phyloP scores from a whole-genome alignment of 2,329 filamentous ascomycete genomes.

The Hymenoscyphus salicellus region DNA sequence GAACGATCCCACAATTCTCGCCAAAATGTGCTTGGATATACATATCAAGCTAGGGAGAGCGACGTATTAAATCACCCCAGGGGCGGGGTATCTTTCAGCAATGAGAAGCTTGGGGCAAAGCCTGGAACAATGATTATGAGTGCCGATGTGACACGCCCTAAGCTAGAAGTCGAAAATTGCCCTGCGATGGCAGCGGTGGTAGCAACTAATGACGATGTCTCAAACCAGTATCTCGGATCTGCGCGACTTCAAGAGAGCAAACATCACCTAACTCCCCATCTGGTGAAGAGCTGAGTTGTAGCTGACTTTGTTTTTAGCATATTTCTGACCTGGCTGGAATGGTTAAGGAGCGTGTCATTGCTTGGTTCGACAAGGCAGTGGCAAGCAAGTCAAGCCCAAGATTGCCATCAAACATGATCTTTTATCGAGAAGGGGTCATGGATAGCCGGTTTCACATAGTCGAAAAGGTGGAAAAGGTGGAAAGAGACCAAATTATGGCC shows the following conservation, averaged over 20 bases:
- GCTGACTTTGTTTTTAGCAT: slow-evolving; percentile 4
- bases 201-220: slow-evolving; percentile 2
- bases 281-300: neutral
- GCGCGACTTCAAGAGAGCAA: slow-evolving; percentile 11
- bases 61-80: slow-evolving; percentile 44
- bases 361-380: slow-evolving; percentile 12
- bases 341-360: slow-evolving; percentile 9
- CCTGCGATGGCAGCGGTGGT: neutral
- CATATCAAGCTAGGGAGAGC: neutral
- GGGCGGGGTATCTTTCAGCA: neutral
- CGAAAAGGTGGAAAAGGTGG: slow-evolving; percentile 31
- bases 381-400: neutral
- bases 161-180: neutral
- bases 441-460: neutral
- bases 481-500: slow-evolving; percentile 27
- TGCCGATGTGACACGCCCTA: neutral
- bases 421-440: slow-evolving; percentile 15
- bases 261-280: slow-evolving; percentile 5
- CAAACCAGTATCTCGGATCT: slow-evolving; percentile 10
- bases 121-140: neutral
- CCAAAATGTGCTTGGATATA: slow-evolving; percentile 27
- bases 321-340: slow-evolving; percentile 9
- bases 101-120: slow-evolving; percentile 29
- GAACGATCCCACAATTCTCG: neutral
- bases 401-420: neutral